Evolutionary conservation across 768 basidiomycete genomes (phyloP).

Genomic region (Termitomyces sp.): DNA sequence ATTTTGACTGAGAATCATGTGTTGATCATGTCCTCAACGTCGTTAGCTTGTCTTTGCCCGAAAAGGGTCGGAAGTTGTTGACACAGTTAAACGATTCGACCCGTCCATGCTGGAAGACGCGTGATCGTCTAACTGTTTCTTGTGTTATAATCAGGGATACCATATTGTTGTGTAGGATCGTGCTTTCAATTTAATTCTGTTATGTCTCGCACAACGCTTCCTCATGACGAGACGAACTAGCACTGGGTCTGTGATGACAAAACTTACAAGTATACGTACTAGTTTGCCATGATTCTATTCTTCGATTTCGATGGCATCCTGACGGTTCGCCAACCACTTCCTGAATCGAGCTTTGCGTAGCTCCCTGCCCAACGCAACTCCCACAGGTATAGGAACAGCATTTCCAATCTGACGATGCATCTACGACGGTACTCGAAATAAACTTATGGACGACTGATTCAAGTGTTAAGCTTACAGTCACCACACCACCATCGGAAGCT

Average conservation of each 20-base stretch:
- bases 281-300: not conserved
- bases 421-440: constrained; percentile 28
- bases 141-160: constrained; percentile 6
- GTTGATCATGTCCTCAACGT: not conserved
- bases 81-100: constrained; percentile 73
- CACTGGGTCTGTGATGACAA: not conserved
- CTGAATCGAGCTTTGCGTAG: constrained; percentile 48
- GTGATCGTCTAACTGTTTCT: constrained; percentile 1
- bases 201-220: not conserved
- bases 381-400: constrained; percentile 68
- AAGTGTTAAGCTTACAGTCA: constrained; percentile 45
- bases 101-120: constrained; percentile 22
- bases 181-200: constrained; percentile 1
- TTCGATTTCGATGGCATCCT: constrained; percentile 30
- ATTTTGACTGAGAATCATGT: not conserved
- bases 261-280: no score
- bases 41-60: constrained; percentile 77
- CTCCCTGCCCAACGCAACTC: constrained; percentile 60
- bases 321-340: constrained; percentile 41
- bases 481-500: constrained; percentile 46
- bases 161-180: constrained; percentile 11
- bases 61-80: constrained; percentile 73
- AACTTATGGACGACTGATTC: not conserved
- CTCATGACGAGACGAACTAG: not conserved
- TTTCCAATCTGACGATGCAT: constrained; percentile 83